phyloP scores from a whole-genome alignment of 192 early-diverging fungal species.

The Hyaloraphidium curvatum region DNA sequence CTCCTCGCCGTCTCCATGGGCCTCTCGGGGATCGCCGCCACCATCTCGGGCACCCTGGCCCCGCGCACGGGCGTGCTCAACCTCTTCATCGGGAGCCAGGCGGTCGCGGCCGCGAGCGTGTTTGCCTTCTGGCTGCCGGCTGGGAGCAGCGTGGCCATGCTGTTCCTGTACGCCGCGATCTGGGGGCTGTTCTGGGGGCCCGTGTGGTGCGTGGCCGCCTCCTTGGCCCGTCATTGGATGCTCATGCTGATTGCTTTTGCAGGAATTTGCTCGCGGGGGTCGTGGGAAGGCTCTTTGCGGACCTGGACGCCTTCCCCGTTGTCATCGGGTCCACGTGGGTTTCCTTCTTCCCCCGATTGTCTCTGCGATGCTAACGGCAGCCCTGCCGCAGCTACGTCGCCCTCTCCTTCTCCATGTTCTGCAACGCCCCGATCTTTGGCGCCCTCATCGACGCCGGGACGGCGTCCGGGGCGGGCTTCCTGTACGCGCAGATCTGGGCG shows the following conservation, averaged over 20 bases:
- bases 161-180: not conserved
- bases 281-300: not conserved
- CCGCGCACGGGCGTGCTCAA: no score
- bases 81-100: not conserved
- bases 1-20: no score
- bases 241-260: not conserved
- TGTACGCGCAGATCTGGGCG: no score
- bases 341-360: not conserved
- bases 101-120: not conserved
- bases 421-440: no score
- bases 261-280: not conserved
- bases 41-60: no score
- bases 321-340: no score
- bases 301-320: not conserved
- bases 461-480: no score
- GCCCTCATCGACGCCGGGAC: no score
- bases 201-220: not conserved
- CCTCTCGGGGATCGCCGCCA: no score
- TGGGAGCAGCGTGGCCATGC: not conserved
- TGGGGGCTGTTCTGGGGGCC: not conserved
- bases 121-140: not conserved
- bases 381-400: no score
- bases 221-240: not conserved
- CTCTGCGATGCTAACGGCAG: not conserved
- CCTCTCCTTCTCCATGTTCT: no score